A percentile compares a stretch with the other conserved stretches of the same genome.
Evolutionary conservation across 352 stramenopile genomes (phyloP).

Genomic region (Pythium utonaiense): DNA sequence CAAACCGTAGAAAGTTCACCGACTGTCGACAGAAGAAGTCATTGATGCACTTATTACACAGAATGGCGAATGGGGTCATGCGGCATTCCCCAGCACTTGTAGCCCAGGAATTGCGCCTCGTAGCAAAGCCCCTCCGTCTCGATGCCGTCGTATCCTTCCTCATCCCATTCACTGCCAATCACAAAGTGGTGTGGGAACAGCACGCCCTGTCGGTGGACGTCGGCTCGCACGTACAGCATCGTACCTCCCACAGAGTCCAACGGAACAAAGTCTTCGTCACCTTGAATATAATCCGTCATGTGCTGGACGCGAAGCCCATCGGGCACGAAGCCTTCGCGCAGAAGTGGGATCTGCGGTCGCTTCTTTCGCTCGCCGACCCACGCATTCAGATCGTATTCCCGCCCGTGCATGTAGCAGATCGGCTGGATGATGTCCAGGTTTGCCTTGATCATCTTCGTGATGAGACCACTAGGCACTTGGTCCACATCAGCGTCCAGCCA

Average conservation of each 20-base stretch:
- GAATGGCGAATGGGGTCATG: no score
- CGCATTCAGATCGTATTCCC: slow-evolving; percentile 29
- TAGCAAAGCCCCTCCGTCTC: slow-evolving; percentile 52
- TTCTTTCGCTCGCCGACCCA: slow-evolving; percentile 24
- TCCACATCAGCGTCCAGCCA: slow-evolving; percentile 42
- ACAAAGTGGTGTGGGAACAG: slow-evolving; percentile 39
- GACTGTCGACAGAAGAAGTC: no score
- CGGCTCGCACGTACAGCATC: slow-evolving; percentile 43
- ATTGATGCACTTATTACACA: no score
- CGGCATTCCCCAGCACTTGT: slow-evolving; percentile 48
- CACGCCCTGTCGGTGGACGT: slow-evolving; percentile 45
- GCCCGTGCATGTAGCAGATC: slow-evolving; percentile 6
- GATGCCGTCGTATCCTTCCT: slow-evolving; percentile 47
- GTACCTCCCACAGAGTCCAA: slow-evolving; percentile 48
- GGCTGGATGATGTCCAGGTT: slow-evolving; percentile 25
- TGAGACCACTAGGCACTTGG: slow-evolving; percentile 22
- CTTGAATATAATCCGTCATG: slow-evolving; percentile 12
- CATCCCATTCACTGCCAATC: slow-evolving; percentile 37
- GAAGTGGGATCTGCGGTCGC: neutral
- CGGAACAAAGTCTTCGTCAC: slow-evolving; percentile 17
- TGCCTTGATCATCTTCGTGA: slow-evolving; percentile 33
- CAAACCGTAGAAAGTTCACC: no score
- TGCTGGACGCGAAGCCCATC: neutral
- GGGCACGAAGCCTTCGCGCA: slow-evolving; percentile 13
- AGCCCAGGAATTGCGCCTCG: slow-evolving; percentile 41